Percentiles rank a stretch among this genome's conserved stretches.
Conservation (phyloP, 192 early-diverging fungal species). For the Coemansia erecta region DNA sequence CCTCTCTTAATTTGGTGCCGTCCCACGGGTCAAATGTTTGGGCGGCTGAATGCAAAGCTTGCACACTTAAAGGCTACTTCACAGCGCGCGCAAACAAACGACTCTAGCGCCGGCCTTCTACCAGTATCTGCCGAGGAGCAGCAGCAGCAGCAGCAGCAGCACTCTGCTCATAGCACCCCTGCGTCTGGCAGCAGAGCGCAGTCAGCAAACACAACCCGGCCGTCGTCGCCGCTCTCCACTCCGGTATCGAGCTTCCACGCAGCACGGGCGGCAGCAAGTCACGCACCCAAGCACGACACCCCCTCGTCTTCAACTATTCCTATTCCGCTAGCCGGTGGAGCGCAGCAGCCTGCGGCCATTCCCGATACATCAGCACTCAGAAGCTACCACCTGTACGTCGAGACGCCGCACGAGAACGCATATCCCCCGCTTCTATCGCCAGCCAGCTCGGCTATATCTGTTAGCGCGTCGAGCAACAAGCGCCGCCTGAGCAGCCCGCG, state of each 20-base stretch:
- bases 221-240: slow-evolving; percentile 27
- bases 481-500: slow-evolving; percentile 46
- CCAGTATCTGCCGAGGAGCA: slow-evolving; percentile 13
- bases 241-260: slow-evolving; percentile 36
- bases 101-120: slow-evolving; percentile 35
- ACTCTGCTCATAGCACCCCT: neutral
- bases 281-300: slow-evolving; percentile 1
- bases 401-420: slow-evolving; percentile 39
- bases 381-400: slow-evolving; percentile 50
- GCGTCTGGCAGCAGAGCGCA: slow-evolving; percentile 1
- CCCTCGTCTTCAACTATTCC: too few relatives aligned
- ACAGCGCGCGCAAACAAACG: slow-evolving; percentile 36
- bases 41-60: slow-evolving; percentile 55
- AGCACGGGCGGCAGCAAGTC: slow-evolving; percentile 28
- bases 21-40: slow-evolving; percentile 47
- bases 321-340: neutral
- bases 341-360: slow-evolving; percentile 8
- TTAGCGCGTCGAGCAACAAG: slow-evolving; percentile 17
- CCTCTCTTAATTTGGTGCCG: slow-evolving; percentile 1
- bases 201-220: slow-evolving; percentile 27
- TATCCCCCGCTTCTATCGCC: slow-evolving; percentile 25
- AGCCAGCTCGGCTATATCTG: slow-evolving; percentile 10
- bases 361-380: slow-evolving; percentile 29
- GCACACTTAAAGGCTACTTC: slow-evolving; percentile 50
- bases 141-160: slow-evolving; percentile 4